Conservation (phyloP, 345 rosid genomes). For the Hibiscus tridactylites region DNA sequence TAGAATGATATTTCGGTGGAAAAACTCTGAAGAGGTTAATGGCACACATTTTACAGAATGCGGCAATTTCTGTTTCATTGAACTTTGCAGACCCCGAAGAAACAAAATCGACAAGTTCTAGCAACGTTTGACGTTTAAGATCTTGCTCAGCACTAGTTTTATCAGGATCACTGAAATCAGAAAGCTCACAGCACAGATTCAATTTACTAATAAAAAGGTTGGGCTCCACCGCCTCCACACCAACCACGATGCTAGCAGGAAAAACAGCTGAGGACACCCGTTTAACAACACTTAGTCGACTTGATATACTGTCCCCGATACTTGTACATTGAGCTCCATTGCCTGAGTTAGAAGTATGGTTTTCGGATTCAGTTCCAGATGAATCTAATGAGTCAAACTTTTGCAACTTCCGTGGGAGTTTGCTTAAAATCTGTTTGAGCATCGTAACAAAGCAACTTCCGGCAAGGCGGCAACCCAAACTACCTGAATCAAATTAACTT, state of each 20-base stretch:
- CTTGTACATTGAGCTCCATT: constrained; percentile 45
- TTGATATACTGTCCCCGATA: constrained; percentile 48
- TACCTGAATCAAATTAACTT: constrained; percentile 12
- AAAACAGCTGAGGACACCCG: constrained; percentile 76
- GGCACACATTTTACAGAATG: constrained; percentile 61
- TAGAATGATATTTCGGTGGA: constrained; percentile 51
- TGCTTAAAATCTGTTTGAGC: constrained; percentile 72
- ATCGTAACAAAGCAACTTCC: constrained; percentile 28
- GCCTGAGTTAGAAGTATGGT: constrained; percentile 26
- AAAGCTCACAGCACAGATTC: constrained; percentile 53
- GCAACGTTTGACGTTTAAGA: constrained; percentile 42
- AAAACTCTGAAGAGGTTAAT: constrained; percentile 54
- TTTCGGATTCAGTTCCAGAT: constrained; percentile 31
- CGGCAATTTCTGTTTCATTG: constrained; percentile 52
- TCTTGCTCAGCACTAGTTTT: constrained; percentile 43
- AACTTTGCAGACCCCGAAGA: constrained; percentile 58
- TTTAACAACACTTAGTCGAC: constrained; percentile 65
- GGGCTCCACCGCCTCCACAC: constrained; percentile 65
- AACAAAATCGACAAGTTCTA: constrained; percentile 61
- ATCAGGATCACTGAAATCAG: constrained; percentile 39
- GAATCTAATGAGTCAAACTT: constrained; percentile 40
- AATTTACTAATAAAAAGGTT: constrained; percentile 62
- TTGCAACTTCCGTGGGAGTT: constrained; percentile 55
- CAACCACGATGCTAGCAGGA: constrained; percentile 65
- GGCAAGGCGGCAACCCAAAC: constrained; percentile 8